Percentiles rank a stretch among this genome's conserved stretches.
Conservation (phyloP, 176 grass and related monocot genomes). For the Thalia dealbata region DNA sequence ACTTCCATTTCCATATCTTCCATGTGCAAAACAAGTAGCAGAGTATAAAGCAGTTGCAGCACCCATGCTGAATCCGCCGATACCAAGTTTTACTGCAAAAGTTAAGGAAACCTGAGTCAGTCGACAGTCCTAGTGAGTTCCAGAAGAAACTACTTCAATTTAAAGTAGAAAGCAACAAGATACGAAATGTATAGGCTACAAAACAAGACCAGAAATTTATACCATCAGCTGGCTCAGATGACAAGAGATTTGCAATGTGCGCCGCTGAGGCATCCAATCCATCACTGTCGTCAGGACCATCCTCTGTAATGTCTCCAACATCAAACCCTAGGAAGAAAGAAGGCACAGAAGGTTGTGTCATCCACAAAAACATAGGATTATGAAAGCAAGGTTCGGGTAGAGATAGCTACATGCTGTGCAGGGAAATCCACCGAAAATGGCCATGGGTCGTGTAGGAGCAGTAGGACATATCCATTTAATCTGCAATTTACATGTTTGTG, state of each 20-base stretch:
- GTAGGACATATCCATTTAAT: slow-evolving; percentile 99
- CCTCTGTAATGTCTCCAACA: slow-evolving; percentile 60
- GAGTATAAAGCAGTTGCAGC: slow-evolving; percentile 68
- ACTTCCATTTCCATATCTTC: slow-evolving; percentile 51
- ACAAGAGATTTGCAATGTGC: slow-evolving; percentile 75
- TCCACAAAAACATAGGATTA: neutral
- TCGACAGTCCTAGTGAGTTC: no score
- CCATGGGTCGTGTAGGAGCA: slow-evolving; percentile 64
- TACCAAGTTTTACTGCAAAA: slow-evolving; percentile 77
- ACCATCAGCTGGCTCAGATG: slow-evolving; percentile 83
- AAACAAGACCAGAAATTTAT: neutral
- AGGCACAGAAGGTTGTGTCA: no score
- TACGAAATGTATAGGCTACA: no score
- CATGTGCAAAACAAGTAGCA: slow-evolving; percentile 70
- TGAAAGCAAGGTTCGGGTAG: slow-evolving; percentile 11
- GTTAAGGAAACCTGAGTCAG: neutral
- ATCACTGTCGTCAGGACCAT: slow-evolving; percentile 71
- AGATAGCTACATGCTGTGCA: slow-evolving; percentile 79
- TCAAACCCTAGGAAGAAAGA: slow-evolving; percentile 59
- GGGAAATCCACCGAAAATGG: slow-evolving; percentile 83
- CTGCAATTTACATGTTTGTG: slow-evolving; percentile 31
- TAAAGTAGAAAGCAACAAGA: no score
- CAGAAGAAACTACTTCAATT: no score
- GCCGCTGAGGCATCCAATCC: slow-evolving; percentile 68
- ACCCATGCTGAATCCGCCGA: slow-evolving; percentile 93